A percentile compares a stretch with the other conserved stretches of the same genome.
Conservation (phyloP, 2,329 filamentous ascomycete species). For the Microascus cirrosus region DNA sequence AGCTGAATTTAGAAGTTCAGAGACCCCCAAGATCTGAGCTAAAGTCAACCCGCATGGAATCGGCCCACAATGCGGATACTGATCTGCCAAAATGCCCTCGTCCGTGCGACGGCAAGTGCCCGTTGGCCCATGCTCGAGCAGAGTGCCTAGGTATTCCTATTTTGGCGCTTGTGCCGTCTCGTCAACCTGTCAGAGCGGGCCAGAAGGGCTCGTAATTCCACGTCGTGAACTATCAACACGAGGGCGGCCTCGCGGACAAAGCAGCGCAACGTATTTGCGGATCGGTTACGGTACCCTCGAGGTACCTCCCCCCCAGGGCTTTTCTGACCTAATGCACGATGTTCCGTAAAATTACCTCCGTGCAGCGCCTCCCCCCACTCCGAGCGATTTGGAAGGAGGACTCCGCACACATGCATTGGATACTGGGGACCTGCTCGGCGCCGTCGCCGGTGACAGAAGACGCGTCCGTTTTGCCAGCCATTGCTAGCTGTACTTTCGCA, state of each 20-base stretch:
- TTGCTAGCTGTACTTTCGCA: background rate
- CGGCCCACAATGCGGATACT: background rate
- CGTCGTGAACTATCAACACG: no score
- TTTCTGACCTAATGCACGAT: background rate
- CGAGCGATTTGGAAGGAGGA: background rate
- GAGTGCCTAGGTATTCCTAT: no score
- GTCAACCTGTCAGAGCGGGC: no score
- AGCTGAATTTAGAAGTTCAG: background rate
- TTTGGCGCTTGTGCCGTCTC: no score
- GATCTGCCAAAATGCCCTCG: background rate
- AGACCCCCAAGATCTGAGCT: background rate
- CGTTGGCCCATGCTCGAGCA: background rate
- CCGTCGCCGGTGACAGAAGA: constrained; percentile 1
- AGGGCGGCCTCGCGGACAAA: background rate
- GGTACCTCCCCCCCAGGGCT: background rate
- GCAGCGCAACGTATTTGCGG: background rate
- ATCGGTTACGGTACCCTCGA: background rate
- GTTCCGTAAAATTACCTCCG: background rate
- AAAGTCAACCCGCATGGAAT: background rate
- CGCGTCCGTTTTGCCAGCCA: background rate
- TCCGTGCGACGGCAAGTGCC: background rate
- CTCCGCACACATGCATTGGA: background rate
- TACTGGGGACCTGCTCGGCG: background rate
- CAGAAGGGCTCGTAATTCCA: no score
- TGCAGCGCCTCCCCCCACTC: background rate